These are phyloP conservation scores for Leccinellum rugosiceps DNA, from an alignment of 768 basidiomycete species.

Conservation along the genomic window DNA sequence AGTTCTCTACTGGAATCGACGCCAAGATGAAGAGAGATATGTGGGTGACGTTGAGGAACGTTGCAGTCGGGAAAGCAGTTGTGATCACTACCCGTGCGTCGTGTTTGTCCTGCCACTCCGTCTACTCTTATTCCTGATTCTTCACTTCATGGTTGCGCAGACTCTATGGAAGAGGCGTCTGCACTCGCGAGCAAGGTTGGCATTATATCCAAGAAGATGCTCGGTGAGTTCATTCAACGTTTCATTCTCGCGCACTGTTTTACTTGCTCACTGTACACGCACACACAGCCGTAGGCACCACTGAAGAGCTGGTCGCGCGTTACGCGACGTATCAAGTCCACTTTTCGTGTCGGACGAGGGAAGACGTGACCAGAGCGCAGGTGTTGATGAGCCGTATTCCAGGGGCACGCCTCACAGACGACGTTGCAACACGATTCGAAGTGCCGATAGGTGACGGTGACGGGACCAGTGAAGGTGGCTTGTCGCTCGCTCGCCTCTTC, in stretches of 20 bases:
- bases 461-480: not conserved
- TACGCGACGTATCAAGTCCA: slow-evolving; percentile 78
- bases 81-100: slow-evolving; percentile 67
- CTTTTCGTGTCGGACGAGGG: slow-evolving; percentile 62
- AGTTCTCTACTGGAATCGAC: slow-evolving; percentile 81
- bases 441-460: slow-evolving; percentile 46
- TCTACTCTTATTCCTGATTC: not conserved
- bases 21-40: slow-evolving; percentile 82
- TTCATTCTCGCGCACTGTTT: not conserved
- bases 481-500: slow-evolving; percentile 61
- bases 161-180: slow-evolving; percentile 84
- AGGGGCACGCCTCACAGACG: slow-evolving; percentile 63
- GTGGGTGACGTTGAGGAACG: slow-evolving; percentile 69
- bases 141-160: slow-evolving; percentile 29
- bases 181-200: slow-evolving; percentile 74
- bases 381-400: slow-evolving; percentile 60
- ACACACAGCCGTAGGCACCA: slow-evolving; percentile 60
- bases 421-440: slow-evolving; percentile 74
- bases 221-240: slow-evolving; percentile 45
- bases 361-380: slow-evolving; percentile 56
- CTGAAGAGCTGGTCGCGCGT: slow-evolving; percentile 56
- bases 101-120: not conserved
- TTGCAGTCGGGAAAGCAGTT: slow-evolving; percentile 65
- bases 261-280: not conserved
- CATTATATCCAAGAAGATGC: slow-evolving; percentile 67